phyloP scores from a whole-genome alignment of 176 grass and related monocot genomes.

The Stipa capillata region DNA sequence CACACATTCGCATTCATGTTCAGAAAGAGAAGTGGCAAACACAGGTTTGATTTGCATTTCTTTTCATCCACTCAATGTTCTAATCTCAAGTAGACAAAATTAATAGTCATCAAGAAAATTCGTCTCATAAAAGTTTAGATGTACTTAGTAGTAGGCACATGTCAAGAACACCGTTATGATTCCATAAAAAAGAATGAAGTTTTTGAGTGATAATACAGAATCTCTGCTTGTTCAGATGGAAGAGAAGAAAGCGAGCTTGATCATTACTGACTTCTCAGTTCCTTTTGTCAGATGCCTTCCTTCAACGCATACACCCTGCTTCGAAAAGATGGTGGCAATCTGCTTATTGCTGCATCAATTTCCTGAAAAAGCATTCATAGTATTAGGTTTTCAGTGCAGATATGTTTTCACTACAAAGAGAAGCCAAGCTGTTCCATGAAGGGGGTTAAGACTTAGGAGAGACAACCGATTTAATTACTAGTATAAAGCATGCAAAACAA shows the following conservation, averaged over 20 bases:
- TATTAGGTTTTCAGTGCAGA: not conserved
- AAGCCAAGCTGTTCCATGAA: not conserved
- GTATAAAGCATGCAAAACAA: not conserved
- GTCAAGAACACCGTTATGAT: not conserved
- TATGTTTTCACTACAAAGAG: not conserved
- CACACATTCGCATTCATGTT: not conserved
- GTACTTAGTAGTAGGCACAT: not conserved
- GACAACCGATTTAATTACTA: not conserved
- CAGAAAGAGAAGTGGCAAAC: not conserved
- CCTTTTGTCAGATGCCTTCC: constrained; percentile 45
- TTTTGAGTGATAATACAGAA: not conserved
- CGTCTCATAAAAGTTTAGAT: no score
- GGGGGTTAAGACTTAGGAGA: not conserved
- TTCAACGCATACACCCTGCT: constrained; percentile 63
- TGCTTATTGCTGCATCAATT: constrained; percentile 61
- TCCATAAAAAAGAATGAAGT: not conserved
- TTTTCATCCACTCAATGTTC: not conserved
- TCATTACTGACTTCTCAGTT: no score
- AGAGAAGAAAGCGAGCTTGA: not conserved
- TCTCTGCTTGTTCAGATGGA: not conserved
- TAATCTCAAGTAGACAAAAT: no score
- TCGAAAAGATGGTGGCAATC: constrained; percentile 37
- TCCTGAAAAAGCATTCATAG: constrained; percentile 43
- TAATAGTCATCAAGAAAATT: no score
- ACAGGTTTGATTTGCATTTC: not conserved